Evolutionary conservation across 2,329 filamentous ascomycete species (phyloP), one percentile per base, ranked within the genome.

Genomic region (Aspergillus caelatus): DNA sequence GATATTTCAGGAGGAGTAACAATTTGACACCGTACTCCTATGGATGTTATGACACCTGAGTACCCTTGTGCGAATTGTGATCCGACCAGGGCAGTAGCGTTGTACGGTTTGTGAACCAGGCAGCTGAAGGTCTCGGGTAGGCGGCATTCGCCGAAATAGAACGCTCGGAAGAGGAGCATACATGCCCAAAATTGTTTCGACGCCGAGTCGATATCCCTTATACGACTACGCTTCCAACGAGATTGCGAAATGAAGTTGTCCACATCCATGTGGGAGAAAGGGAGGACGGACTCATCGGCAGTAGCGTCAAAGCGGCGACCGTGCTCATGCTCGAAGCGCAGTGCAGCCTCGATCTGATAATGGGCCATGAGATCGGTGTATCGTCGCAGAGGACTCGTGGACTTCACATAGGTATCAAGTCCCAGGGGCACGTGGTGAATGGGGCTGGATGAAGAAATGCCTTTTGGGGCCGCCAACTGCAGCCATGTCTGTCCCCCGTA

Each of bases 271-370:
- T 74, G 73, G 14, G 80, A 79, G 71, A 88, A 88, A 3, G 86
- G 85, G 5, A 88, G 77, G 61, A 72, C 70, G 21, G 61, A 66
- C 11, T 57, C 61, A 54, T 74, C 72, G 4, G 69, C 62, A 7
- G 69, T 67, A 32, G 71, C 72, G 55, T 80, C 68, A 28, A 85
- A 76, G n/a, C 71, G 78, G 23, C 74, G 72, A 16, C 81, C 81
- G 5, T 79, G 78, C 34, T 75, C 70, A 12, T 82, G 80, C 74
- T 89, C 87, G 65, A 84, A 81, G 12, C 85, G 84, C 46, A 90
- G 68, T 1, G 85, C 86, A 8, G 86, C 84, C 77, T 89, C 86
- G 54, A 89, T 87, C 67, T 90, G 87, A 81, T 88, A 89, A 71
- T 89, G 87, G 12, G 82, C 78, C 53, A 89, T 79, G 71, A 89